Conservation (phyloP, 257 asterid genomes). For the Mitragyna speciosa region DNA sequence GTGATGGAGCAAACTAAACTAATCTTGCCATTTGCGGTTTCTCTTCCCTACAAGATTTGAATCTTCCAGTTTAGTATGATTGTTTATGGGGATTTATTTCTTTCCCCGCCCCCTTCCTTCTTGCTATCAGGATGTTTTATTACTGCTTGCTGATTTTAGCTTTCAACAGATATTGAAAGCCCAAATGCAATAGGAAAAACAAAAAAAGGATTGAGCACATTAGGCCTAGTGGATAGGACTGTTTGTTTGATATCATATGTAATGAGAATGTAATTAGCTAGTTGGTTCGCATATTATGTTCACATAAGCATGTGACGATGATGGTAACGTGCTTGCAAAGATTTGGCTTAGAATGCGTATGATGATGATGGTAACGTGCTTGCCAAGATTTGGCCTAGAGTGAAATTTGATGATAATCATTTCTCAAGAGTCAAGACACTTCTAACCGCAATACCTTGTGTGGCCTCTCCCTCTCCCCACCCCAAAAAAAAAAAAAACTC, state of each 20-base stretch:
- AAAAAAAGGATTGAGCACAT: background rate
- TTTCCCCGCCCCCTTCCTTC: background rate
- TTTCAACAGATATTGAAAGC: background rate
- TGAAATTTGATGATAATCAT: background rate
- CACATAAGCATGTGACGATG: background rate
- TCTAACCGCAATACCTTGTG: background rate
- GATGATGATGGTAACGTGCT: too few species aligned
- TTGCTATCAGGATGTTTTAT: background rate
- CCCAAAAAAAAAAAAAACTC: too few species aligned
- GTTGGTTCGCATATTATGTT: background rate
- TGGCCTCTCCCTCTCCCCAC: background rate
- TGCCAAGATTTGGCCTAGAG: background rate
- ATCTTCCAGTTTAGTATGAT: background rate
- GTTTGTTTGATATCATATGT: background rate
- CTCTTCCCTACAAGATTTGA: background rate
- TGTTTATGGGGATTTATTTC: background rate
- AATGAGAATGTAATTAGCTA: background rate
- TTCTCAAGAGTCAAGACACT: background rate
- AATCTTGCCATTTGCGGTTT: background rate
- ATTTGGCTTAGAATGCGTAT: background rate
- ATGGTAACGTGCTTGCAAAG: background rate
- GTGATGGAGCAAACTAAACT: background rate
- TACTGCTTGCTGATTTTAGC: too few species aligned
- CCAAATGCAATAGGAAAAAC: background rate
- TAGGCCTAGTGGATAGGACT: background rate